Evolutionary conservation across 1,284 basidiomycete species (phyloP).

Genomic region (Rhodotorula glutinis): DNA sequence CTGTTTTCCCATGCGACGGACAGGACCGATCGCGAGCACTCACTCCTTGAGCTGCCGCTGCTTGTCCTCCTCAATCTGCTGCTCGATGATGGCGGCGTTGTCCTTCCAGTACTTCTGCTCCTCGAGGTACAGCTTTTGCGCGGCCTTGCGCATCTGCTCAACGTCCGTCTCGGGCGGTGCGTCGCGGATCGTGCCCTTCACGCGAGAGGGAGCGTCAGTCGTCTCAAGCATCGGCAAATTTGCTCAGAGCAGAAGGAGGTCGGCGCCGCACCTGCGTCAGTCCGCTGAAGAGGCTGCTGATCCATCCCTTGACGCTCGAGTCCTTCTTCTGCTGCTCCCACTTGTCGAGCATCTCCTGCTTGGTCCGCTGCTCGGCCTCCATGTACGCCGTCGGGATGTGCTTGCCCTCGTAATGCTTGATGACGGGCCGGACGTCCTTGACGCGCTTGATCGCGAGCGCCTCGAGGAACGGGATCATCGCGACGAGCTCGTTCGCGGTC

Average conservation of each 20-base stretch:
- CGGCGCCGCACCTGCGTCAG: constrained; percentile 48
- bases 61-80: constrained; percentile 74
- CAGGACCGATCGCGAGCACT: constrained; percentile 46
- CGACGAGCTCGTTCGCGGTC: constrained; percentile 64
- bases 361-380: constrained; percentile 76
- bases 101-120: constrained; percentile 83
- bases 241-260: too few relatives aligned
- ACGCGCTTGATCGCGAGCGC: constrained; percentile 51
- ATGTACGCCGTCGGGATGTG: constrained; percentile 87
- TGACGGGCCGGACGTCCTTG: constrained; percentile 76
- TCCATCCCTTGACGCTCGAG: constrained; percentile 44
- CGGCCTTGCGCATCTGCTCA: constrained; percentile 82
- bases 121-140: constrained; percentile 75
- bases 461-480: constrained; percentile 94
- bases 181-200: constrained; percentile 41
- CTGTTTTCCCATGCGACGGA: too few relatives aligned
- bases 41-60: constrained; percentile 64
- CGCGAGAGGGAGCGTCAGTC: too few relatives aligned
- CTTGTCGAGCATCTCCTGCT: constrained; percentile 71
- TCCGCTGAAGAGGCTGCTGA: constrained; percentile 63
- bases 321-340: constrained; percentile 65
- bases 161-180: constrained; percentile 64
- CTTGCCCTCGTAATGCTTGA: constrained; percentile 79
- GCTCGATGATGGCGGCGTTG: constrained; percentile 77
- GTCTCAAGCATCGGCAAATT: too few relatives aligned